Evolutionary conservation across 352 stramenopile species (phyloP), one percentile per base, ranked within the genome.

Genomic region (Phytophthora pinifolia): DNA sequence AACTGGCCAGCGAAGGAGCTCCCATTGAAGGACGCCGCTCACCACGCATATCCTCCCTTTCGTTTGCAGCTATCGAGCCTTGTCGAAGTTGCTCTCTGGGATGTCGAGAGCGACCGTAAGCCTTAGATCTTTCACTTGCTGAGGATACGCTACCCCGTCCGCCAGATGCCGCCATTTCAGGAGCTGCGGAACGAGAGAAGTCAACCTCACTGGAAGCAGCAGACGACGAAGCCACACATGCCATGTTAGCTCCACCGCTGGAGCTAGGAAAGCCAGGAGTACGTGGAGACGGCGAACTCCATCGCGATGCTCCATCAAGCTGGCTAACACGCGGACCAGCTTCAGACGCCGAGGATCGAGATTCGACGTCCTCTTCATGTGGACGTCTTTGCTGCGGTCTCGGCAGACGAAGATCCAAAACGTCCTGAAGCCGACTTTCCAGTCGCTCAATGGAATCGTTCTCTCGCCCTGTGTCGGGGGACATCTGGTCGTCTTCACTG

Each of bases 401-500:
- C 9, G 39, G 31, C 5, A 53, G 22, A 13, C 47, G 62, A 37
- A 72, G 38, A 45, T 76, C 54, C 37, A 74, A 41, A 39, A 66
- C 62, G 52, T 76, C 55, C 48, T 79, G 62, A 9, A 72, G 46
- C 8, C 54, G 61, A 31, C 44, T 65, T 48, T 78, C 69, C 12
- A 75, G 36, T 17, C 45, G 47, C n/a, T 65, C 37, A 8, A 73
- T 56, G 6, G 67, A 69, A 9, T 38, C 34, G 9, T 57, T 33
- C 17, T 46, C 41, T 45, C 15, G 46, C 14, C 25, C 27, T 7
- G 32, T 13, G 14, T 6, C 3, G 43, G 36, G 2, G 8, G 20
- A 7, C 6, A 36, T 18, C 36, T 59, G 31, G 0, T 56, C 48
- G 18, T 53, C 47, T 44, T 59, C 38, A 33, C 20, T 50, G 22